Evolutionary conservation across 179 eudicot species (phyloP).

Genomic region (Heliamphora pulchella): DNA sequence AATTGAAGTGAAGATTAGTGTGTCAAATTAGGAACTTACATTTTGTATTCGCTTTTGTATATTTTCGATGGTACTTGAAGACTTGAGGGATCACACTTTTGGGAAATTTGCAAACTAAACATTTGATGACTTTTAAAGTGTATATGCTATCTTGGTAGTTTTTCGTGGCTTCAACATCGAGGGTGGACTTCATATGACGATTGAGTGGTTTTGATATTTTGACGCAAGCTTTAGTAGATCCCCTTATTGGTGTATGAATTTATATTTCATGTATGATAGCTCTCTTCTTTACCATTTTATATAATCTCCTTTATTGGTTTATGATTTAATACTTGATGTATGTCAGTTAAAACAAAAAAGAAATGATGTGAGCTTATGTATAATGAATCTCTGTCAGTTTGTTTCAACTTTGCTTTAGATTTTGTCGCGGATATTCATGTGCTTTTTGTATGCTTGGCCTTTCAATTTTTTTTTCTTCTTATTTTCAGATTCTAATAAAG

Average conservation of each 20-base stretch:
- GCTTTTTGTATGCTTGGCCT: background rate
- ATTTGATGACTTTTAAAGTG: background rate
- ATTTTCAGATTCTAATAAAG: constrained; percentile 5
- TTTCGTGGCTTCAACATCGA: constrained; percentile 8
- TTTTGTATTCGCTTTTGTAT: background rate
- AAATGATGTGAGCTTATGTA: background rate
- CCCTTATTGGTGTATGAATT: no score
- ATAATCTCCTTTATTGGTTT: background rate
- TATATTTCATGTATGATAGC: no score
- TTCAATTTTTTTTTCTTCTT: background rate
- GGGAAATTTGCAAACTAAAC: background rate
- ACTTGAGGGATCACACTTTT: background rate
- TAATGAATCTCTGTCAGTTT: background rate
- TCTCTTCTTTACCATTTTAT: background rate
- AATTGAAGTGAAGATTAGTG: background rate
- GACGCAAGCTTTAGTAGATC: background rate
- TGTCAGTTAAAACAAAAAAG: background rate
- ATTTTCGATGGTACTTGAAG: background rate
- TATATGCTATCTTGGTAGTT: background rate
- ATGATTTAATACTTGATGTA: background rate
- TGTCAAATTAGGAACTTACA: background rate
- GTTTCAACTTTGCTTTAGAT: background rate
- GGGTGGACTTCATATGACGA: background rate
- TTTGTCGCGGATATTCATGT: background rate
- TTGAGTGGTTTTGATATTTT: background rate